Base-by-base conservation (phyloP, 2,329 filamentous ascomycete genomes). In the Beauveria medogensis region DNA sequence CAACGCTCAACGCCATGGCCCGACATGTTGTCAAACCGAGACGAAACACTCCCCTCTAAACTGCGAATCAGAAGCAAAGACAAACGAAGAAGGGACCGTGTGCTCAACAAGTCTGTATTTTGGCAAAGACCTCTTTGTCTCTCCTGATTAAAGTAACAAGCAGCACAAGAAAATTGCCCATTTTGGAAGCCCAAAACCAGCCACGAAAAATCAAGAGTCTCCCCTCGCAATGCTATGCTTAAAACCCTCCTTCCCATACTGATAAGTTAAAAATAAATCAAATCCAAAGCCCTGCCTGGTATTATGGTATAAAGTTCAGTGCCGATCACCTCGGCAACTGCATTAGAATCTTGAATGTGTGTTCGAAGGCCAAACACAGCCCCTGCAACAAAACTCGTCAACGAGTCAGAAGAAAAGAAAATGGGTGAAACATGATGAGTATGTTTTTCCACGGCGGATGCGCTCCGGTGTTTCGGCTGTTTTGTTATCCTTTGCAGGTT, bases 201-300 rank as follows among this genome's bases (percentile, higher is more conserved):
- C 47, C 24, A 4, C 16, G 18, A 8, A 30, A 55, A 55, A n/a
- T 5, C 9, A 53, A 53, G n/a, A 16, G 8, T 34, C 24, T 20
- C 9, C 14, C 56, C 40, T 50, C 40, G 50, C 57, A 20, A 59
- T 54, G 57, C 57, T 53, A 59, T 59, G 57, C 57, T 40, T 14
- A 6, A 24, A 28, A 4, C 28, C 12, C 37, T 18, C 10, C 9
- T 54, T 46, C 7, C 37, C 40, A 26, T 53, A 53, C 40, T 34
- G 8, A 3, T 14, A 40, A 46, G 22, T 37, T 2, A 44, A 37
- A 16, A 24, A 37, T 24, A 37, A 18, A 43, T 26, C 43, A 30
- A 55, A 26, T 47, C 2, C 10, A 44, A 52, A 34, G 12, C 4
- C 37, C 46, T 44, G 50, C 50, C 57, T 47, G 48, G 57, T 54